These are phyloP conservation scores for Arachis stenosperma DNA, from an alignment of 306 rosid genomes.

Conservation along the genomic window DNA sequence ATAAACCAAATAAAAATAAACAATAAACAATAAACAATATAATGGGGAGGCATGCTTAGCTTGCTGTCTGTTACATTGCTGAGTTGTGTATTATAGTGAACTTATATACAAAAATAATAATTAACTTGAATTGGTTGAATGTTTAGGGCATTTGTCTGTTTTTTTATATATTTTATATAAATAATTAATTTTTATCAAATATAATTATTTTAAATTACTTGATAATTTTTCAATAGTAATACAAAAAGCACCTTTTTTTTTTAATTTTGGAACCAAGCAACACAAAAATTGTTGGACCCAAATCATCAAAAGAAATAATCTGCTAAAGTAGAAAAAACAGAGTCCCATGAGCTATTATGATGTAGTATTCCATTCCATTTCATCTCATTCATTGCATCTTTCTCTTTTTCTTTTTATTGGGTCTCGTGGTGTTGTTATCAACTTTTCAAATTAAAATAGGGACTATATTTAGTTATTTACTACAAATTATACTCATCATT, in stretches of 20 bases:
- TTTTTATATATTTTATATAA: no score
- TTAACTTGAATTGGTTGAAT: no score
- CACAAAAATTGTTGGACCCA: conserved; percentile 51
- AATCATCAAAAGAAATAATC: conserved; percentile 51
- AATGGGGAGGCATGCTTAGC: conserved; percentile 44
- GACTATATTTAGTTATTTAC: conserved; percentile 46
- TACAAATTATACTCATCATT: no score
- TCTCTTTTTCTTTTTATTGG: conserved; percentile 30
- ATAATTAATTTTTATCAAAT: no score
- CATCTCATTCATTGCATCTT: conserved; percentile 25
- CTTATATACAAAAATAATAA: conserved; percentile 11
- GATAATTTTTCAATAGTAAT: no score
- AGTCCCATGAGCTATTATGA: no score
- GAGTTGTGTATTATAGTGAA: conserved; percentile 44
- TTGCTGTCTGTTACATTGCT: conserved; percentile 45
- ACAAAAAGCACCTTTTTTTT: no score
- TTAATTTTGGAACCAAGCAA: conserved; percentile 16
- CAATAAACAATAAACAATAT: not conserved
- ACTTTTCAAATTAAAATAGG: conserved; percentile 49
- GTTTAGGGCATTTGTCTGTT: no score
- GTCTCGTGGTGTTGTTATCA: conserved; percentile 44
- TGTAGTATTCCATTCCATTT: not conserved
- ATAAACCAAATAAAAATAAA: not conserved
- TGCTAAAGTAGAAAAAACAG: no score
- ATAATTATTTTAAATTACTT: no score